Base-by-base conservation (phyloP, 2,329 filamentous ascomycete genomes). In the Helicocarpus griseus region DNA sequence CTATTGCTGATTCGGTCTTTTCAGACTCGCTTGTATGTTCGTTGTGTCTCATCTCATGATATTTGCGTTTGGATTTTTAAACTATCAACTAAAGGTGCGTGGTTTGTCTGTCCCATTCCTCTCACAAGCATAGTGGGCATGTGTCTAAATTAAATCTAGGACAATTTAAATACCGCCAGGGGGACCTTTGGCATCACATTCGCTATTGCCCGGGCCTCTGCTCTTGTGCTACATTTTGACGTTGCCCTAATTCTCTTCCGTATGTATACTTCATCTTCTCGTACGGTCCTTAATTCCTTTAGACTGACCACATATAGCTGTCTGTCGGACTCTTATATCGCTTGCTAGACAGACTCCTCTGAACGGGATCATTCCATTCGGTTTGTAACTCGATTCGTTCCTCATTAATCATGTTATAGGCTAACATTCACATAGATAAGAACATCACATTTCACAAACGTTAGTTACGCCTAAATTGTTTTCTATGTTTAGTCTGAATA, bases 381-480 rank as follows among this genome's bases (percentile, higher is more conserved):
- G 60, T 63, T 56, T 39, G 58, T 50, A 39, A 46, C 6, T 19
- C 9, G 17, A 5, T 21, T n/a, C 2, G 36, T 13, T 29, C n/a
- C 14, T 36, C 33, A 9, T 41, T 17, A 4, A 7, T 17, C 11
- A 26, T 43, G 35, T 35, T 48, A 38, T 33, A 29, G 13, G 8
- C 45, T 47, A 19, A 47, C 31, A 26, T 17, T 43, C 31, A 39
- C 49, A 40, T 50, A 67, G 86, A 89, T 73, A 90, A 89, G 76
- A 89, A 90, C 71, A 89, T 90, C 66, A 87, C 86, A 41, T 91
- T 93, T 70, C 87, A 93, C 73, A 91, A 88, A 71, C 82, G 60
- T 63, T 22, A 36, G 60, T 59, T 31, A 2, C 29, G 21, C 7
- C 21, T 13, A 5, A 35, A 21, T 31, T 17, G 19, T 26, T n/a